Conservation (phyloP, 139 green algal genomes). For the Chlamydomonas urium region DNA sequence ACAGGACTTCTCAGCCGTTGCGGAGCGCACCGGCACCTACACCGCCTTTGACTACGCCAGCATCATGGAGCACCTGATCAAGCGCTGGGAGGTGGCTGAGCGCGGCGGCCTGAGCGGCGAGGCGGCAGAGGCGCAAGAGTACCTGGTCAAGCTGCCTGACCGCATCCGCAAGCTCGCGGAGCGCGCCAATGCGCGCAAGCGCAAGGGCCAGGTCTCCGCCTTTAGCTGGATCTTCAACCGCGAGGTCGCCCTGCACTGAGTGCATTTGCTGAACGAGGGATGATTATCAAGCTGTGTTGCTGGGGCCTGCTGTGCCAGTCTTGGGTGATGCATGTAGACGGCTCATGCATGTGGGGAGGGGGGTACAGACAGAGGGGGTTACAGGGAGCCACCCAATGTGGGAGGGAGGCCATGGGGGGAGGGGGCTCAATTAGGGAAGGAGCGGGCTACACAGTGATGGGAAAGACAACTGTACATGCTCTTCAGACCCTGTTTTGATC, state of each 20-base stretch:
- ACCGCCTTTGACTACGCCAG: constrained; percentile 85
- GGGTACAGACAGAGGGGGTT: too few relatives aligned
- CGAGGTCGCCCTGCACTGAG: constrained; percentile 48
- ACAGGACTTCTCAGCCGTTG: constrained; percentile 91
- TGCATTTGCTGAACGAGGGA: too few relatives aligned
- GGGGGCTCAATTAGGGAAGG: too few relatives aligned
- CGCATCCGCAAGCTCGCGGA: constrained; percentile 86
- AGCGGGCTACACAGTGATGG: too few relatives aligned
- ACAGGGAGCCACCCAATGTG: too few relatives aligned
- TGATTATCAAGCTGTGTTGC: too few relatives aligned
- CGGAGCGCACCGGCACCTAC: constrained; percentile 81
- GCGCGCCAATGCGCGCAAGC: constrained; percentile 56
- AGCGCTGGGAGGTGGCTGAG: constrained; percentile 60
- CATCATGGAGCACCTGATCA: constrained; percentile 94
- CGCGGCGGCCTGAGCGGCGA: constrained; percentile 41
- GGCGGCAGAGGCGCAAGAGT: constrained; percentile 62
- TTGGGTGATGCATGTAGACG: too few relatives aligned
- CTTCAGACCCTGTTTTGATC: too few relatives aligned
- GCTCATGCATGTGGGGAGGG: too few relatives aligned
- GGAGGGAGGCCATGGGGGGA: too few relatives aligned
- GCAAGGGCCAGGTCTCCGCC: constrained; percentile 49
- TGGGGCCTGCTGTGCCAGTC: too few relatives aligned
- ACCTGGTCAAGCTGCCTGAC: constrained; percentile 72
- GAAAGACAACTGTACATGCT: too few relatives aligned
- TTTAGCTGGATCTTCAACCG: constrained; percentile 95